Evolutionary conservation across 2,329 filamentous ascomycete genomes (phyloP), one percentile per base, ranked within the genome.

Genomic region (Furcasterigmium sp.): DNA sequence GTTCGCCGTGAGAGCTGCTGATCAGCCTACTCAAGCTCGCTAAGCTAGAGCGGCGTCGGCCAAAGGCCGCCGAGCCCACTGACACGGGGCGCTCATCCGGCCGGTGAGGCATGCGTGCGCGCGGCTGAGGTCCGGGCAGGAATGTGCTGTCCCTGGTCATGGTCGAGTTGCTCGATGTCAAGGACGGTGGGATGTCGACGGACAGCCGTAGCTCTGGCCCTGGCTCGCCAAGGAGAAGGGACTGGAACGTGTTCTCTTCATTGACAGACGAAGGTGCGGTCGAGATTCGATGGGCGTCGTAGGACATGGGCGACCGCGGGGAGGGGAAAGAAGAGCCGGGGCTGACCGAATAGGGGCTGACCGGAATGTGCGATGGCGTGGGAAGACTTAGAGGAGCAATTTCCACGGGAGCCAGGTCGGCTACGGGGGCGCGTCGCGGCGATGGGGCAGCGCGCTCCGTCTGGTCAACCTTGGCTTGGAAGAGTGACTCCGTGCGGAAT

Each of bases 21-120:
- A 91, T 85, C 30, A 91, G 70, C 39, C 86, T 80, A 51, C 85
- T 88, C 23, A 91, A 69, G 55, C 86, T 90, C 23, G 81, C 85
- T 50, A 91, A 76, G 56, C 86, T 91, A 4, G 83, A 85, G 42
- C 87, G 78, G 55, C 88, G 82, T 34, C 82, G 80, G 18, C 82
- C 83, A 47, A 84, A 83, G 3, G 77, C 74, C 10, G 75, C 70
- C 11, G 76, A 75, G 2, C 77, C 81, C 21, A 84, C 75, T 0
- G 80, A 84, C 5, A 77, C 74, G 1, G 80, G 81, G 4, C 80
- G 74, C 50, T 82, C 76, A 17, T 79, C 75, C 7, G 41, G 26
- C 14, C 70, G 67, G 25, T 72, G 65, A 49, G 69, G 68, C 54
- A 61, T 62, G 60, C 64, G 53, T 47, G 61, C 51, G 46, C 53